Percentiles rank a stretch among this genome's conserved stretches.
Conservation (phyloP, 495 filamentous ascomycete species). For the Hyaloscypha bicolor region DNA sequence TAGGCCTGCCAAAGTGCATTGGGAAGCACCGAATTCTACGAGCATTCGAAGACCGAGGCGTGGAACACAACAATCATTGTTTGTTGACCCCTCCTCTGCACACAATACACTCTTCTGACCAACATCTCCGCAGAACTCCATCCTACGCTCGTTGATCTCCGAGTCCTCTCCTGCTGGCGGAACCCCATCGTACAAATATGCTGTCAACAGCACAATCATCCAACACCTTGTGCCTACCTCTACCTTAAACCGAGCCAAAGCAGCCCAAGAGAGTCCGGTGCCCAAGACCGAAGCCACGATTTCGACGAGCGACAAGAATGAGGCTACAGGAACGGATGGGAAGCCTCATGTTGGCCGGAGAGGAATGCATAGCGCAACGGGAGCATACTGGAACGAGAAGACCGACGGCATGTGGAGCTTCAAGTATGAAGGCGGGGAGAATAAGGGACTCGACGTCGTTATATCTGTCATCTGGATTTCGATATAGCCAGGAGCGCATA, state of each 20-base stretch:
- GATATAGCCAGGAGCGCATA: constrained; percentile 40
- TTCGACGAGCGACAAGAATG: constrained; percentile 33
- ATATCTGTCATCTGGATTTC: constrained; percentile 90
- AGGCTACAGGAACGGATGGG: constrained; percentile 48
- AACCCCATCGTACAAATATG: constrained; percentile 77
- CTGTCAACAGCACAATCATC: constrained; percentile 96
- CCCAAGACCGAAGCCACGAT: constrained; percentile 39
- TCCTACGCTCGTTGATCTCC: constrained; percentile 82
- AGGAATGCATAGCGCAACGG: constrained; percentile 94
- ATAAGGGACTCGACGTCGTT: constrained; percentile 87
- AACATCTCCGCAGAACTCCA: constrained; percentile 64
- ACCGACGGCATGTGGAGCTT: constrained; percentile 97
- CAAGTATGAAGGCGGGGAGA: constrained; percentile 86
- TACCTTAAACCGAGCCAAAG: constrained; percentile 53
- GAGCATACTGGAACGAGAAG: constrained; percentile 97
- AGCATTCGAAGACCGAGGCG: constrained; percentile 72
- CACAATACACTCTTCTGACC: constrained; percentile 6
- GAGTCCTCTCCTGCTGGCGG: constrained; percentile 67
- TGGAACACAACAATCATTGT: constrained; percentile 96
- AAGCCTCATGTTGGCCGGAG: constrained; percentile 73
- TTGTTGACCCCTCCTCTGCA: constrained; percentile 38
- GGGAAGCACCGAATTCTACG: constrained; percentile 70
- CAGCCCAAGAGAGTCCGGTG: constrained; percentile 37
- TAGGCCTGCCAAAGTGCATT: constrained; percentile 85
- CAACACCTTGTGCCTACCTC: constrained; percentile 73